Conservation (phyloP, 805 yeast species). For the Saccharomycopsis fermentans region DNA sequence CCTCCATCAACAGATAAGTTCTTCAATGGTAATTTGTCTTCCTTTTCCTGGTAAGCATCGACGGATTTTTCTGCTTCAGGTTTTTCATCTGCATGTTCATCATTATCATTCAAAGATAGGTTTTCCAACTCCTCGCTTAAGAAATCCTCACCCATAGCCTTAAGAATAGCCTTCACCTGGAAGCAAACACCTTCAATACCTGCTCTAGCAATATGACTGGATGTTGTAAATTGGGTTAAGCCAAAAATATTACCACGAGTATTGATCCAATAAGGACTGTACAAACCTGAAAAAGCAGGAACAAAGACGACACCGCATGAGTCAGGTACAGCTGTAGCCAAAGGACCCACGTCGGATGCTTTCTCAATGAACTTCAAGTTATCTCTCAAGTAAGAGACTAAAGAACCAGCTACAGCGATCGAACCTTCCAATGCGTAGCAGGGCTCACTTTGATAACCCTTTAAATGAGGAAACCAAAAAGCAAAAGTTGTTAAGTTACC, state of each 20-base stretch:
- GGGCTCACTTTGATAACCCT: constrained; percentile 42
- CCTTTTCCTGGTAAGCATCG: not conserved
- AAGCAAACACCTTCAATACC: constrained; percentile 92
- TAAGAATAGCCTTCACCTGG: constrained; percentile 83
- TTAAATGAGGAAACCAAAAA: constrained; percentile 72
- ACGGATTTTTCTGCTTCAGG: constrained; percentile 23
- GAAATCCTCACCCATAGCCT: constrained; percentile 83
- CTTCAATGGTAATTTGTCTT: constrained; percentile 30
- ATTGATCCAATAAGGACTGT: constrained; percentile 94
- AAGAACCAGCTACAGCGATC: constrained; percentile 91
- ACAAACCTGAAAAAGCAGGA: constrained; percentile 89
- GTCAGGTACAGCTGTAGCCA: constrained; percentile 71
- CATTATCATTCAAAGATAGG: not conserved
- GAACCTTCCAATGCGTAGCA: constrained; percentile 92
- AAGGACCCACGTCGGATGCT: constrained; percentile 82
- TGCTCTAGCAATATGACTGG: constrained; percentile 87
- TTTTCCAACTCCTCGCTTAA: constrained; percentile 21
- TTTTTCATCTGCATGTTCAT: not conserved
- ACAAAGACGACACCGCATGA: constrained; percentile 91
- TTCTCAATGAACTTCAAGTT: constrained; percentile 72
- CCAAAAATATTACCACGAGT: constrained; percentile 92
- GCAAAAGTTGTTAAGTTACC: constrained; percentile 88
- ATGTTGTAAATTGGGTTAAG: constrained; percentile 83
- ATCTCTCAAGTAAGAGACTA: constrained; percentile 89
- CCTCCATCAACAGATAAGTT: constrained; percentile 86